phyloP scores from a whole-genome alignment of 148 eudicot genomes.

The Pouteria glomerata region DNA sequence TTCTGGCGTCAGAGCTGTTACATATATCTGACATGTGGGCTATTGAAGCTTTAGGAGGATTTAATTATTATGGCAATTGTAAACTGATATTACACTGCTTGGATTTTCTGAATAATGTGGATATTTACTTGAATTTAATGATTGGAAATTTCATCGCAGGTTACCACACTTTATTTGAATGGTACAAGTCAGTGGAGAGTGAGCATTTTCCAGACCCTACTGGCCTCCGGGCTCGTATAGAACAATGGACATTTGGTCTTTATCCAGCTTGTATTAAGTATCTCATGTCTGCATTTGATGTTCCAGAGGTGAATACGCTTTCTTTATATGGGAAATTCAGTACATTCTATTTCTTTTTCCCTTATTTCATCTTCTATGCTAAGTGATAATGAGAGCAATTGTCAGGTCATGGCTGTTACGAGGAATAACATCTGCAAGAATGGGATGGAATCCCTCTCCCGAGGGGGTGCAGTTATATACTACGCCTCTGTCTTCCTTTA shows the following conservation, averaged over 20 bases:
- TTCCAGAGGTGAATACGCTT: slow-evolving; percentile 70
- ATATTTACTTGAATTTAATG: background rate
- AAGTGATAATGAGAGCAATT: slow-evolving; percentile 1
- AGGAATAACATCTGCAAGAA: slow-evolving; percentile 88
- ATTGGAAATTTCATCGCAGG: slow-evolving; percentile 43
- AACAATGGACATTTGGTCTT: slow-evolving; percentile 94
- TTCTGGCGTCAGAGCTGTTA: no score
- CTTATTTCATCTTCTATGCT: background rate
- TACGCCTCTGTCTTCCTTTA: slow-evolving; percentile 94
- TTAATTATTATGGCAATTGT: background rate
- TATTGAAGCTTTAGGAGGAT: no score
- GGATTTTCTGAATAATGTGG: background rate
- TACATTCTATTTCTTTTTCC: background rate
- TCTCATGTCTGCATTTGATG: slow-evolving; percentile 97
- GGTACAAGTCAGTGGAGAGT: slow-evolving; percentile 89
- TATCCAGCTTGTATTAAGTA: slow-evolving; percentile 99
- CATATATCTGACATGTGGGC: no score
- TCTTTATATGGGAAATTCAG: background rate
- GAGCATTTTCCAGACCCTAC: slow-evolving; percentile 99
- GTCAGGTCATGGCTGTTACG: slow-evolving; percentile 93
- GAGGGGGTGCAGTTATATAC: slow-evolving; percentile 76
- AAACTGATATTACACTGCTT: background rate
- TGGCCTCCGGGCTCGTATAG: slow-evolving; percentile 92
- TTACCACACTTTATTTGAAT: slow-evolving; percentile 87
- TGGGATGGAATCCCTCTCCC: slow-evolving; percentile 72